A percentile compares a stretch with the other conserved stretches of the same genome.
phyloP scores from a whole-genome alignment of 1,139 yeast genomes.

The Debaryomycetaceae sp. region DNA sequence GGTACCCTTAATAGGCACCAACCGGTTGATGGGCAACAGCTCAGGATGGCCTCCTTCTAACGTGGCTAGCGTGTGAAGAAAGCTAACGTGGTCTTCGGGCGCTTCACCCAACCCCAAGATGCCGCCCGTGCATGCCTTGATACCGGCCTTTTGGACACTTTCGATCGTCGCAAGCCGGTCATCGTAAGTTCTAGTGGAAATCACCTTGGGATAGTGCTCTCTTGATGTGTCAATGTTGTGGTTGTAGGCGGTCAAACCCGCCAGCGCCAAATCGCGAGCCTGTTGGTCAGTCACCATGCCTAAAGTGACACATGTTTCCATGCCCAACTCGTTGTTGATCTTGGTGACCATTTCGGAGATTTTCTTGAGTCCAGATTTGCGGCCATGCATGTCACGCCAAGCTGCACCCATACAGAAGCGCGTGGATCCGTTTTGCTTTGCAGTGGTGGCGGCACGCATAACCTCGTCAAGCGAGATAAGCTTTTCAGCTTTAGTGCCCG shows the following conservation, averaged over 20 bases:
- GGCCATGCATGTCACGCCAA: conserved; percentile 81
- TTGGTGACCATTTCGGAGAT: conserved; percentile 63
- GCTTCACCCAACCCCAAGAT: conserved; percentile 78
- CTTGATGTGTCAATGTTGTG: conserved; percentile 79
- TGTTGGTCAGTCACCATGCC: conserved; percentile 72
- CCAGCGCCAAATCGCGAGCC: conserved; percentile 52
- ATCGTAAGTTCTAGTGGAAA: conserved; percentile 65
- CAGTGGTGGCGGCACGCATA: conserved; percentile 57
- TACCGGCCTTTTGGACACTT: conserved; percentile 62
- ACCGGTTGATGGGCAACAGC: conserved; percentile 72
- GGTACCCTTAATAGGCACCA: conserved; percentile 78
- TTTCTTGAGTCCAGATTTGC: conserved; percentile 61
- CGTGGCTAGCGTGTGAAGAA: conserved; percentile 62
- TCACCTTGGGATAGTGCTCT: conserved; percentile 69
- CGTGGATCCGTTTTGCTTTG: conserved; percentile 68
- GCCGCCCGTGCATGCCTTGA: conserved; percentile 76
- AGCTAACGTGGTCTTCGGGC: conserved; percentile 64
- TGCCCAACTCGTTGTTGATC: conserved; percentile 56
- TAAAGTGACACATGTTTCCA: conserved; percentile 78
- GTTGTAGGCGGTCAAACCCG: conserved; percentile 78
- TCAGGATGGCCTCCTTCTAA: conserved; percentile 65
- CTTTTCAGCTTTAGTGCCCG: conserved; percentile 68
- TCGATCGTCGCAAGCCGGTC: conserved; percentile 64
- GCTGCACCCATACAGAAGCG: conserved; percentile 87
- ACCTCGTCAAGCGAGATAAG: conserved; percentile 60